Conservation (phyloP, 805 yeast species). For the Huiozyma naganishii region DNA sequence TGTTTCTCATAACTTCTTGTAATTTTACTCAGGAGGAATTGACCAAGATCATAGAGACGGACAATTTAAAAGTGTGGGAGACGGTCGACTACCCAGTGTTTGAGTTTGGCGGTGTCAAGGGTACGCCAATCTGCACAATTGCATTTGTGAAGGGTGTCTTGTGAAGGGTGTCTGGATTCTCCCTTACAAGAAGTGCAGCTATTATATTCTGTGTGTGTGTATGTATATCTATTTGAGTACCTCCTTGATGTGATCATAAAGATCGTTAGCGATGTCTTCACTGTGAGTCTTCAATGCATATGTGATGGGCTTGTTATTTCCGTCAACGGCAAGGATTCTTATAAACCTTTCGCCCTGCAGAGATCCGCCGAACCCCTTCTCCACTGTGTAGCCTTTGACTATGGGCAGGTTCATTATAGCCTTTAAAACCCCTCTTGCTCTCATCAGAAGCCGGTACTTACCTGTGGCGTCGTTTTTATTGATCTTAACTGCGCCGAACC, state of each 20-base stretch:
- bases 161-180: background rate
- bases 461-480: conserved; percentile 36
- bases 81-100: conserved; percentile 68
- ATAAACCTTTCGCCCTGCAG: conserved; percentile 74
- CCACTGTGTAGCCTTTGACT: conserved; percentile 46
- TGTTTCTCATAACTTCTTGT: conserved; percentile 78
- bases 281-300: conserved; percentile 68
- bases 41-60: conserved; percentile 37
- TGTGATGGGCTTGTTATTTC: conserved; percentile 60
- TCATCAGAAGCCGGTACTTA: conserved; percentile 71
- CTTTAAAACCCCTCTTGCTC: conserved; percentile 76
- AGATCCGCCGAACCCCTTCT: conserved; percentile 80
- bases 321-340: conserved; percentile 59
- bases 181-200: background rate
- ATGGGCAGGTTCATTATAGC: conserved; percentile 73
- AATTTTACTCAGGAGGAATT: conserved; percentile 84
- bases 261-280: conserved; percentile 45
- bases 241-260: conserved; percentile 33
- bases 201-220: background rate
- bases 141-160: conserved; percentile 46
- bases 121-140: conserved; percentile 78
- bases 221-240: conserved; percentile 2
- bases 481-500: conserved; percentile 78
- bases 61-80: conserved; percentile 47
- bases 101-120: conserved; percentile 81